Base-by-base conservation (phyloP, 345 rosid species). In the Hypericum perforatum region DNA sequence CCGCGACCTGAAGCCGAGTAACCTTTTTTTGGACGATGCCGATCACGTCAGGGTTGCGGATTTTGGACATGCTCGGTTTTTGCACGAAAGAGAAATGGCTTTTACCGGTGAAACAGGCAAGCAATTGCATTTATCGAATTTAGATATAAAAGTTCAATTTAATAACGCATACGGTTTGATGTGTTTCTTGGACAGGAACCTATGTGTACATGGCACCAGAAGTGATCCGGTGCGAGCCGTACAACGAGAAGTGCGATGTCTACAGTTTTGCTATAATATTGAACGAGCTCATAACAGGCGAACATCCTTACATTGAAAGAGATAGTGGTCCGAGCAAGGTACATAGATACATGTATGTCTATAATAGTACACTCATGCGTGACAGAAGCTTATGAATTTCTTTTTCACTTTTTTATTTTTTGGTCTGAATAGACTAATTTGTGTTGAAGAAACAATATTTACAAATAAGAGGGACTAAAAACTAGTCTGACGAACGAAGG, bases 1-100 rank as follows among this genome's bases (percentile, higher is more conserved):
- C 43, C 74, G 85, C 6, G 90, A 82, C 55, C 69, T 82, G 66
- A 82, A 82, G 60, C 85, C 82, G 7, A 79, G 82, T 63, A 82
- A 82, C 62, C 62, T 82, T 11, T 79, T 82, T 48, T 43, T 79
- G 29, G 90, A 79, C 11, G 77, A 74, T 40, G 71, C 64, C 12
- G 41, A 59, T 37, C 86, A 60, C 6, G 80, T 74, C 0, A 69
- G 81, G 57, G 75, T 79, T 12, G 90, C 85, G 0, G 85, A 82
- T 49, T 79, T 76, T 16, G 90, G 90, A 5, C 90, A 82, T 56
- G 85, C 85, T 9, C 65, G 82, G 50, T 68, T 79, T 62, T 57
- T 79, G 59, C 11, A 11, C 4, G 83, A 73, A 0, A 63, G 58
- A 29, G 77, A 79, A 58, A 72, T 50, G 69, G 83, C 89, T 5